A percentile compares a stretch with the other conserved stretches of the same genome.
These are phyloP conservation scores for Pouteria campechiana DNA, from an alignment of 179 eudicot genomes.

Conservation along the genomic window DNA sequence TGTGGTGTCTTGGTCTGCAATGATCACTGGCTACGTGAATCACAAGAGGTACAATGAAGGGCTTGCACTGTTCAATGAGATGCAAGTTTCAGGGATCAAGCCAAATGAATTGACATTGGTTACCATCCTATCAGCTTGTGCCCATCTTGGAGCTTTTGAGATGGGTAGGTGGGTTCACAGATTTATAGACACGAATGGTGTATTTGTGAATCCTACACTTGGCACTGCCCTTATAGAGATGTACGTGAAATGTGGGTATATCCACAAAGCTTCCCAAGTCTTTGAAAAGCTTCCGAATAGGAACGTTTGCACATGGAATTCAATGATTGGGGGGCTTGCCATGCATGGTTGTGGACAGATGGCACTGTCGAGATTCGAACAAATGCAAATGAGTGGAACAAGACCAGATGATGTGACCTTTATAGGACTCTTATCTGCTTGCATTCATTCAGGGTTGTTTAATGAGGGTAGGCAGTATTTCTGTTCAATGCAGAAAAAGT, in stretches of 20 bases:
- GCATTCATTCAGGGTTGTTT: slow-evolving; percentile 29
- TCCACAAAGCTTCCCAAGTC: slow-evolving; percentile 12
- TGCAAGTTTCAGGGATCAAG: slow-evolving; percentile 10
- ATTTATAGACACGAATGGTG: slow-evolving; percentile 17
- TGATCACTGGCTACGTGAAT: slow-evolving; percentile 19
- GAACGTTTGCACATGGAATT: slow-evolving; percentile 24
- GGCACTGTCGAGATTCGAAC: slow-evolving; percentile 14
- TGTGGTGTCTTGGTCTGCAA: slow-evolving; percentile 16
- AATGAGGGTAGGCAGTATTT: slow-evolving; percentile 15
- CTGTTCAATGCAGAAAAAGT: slow-evolving; percentile 13
- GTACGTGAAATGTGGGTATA: slow-evolving; percentile 26
- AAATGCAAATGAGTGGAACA: slow-evolving; percentile 8
- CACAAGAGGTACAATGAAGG: slow-evolving; percentile 17
- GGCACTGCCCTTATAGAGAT: slow-evolving; percentile 23
- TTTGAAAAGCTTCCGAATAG: slow-evolving; percentile 12
- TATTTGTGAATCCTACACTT: slow-evolving; percentile 9
- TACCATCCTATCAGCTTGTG: slow-evolving; percentile 24
- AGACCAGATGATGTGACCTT: slow-evolving; percentile 25
- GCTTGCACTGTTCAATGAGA: slow-evolving; percentile 8
- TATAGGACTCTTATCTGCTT: slow-evolving; percentile 19
- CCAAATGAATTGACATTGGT: slow-evolving; percentile 23
- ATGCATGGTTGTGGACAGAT: slow-evolving; percentile 19
- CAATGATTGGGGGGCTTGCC: slow-evolving; percentile 24
- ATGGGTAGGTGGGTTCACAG: slow-evolving; percentile 20
- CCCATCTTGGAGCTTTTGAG: slow-evolving; percentile 17